phyloP scores from a whole-genome alignment of 192 early-diverging fungal species.

The Gonapodya prolifera region DNA sequence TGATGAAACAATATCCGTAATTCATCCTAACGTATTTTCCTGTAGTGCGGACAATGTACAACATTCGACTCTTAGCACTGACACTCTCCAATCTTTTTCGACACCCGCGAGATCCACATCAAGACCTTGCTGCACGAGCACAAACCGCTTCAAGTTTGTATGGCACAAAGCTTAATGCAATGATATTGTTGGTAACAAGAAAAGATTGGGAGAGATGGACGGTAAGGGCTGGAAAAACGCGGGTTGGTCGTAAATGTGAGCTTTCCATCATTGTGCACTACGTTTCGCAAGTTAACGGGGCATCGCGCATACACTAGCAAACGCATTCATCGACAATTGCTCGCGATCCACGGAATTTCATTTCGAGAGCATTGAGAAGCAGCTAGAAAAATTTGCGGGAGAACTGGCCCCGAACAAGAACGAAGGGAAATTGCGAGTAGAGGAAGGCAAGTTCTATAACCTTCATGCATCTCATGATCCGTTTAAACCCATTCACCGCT shows the following conservation, averaged over 20 bases:
- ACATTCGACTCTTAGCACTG: slow-evolving; percentile 41
- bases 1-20: no score
- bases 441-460: slow-evolving; percentile 38
- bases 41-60: slow-evolving; percentile 56
- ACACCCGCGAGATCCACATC: slow-evolving; percentile 19
- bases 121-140: slow-evolving; percentile 49
- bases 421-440: slow-evolving; percentile 12
- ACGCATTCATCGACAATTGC: slow-evolving; percentile 44
- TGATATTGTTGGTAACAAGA: slow-evolving; percentile 35
- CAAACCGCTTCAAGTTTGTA: slow-evolving; percentile 56
- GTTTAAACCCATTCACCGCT: no score
- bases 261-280: no score
- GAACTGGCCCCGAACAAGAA: slow-evolving; percentile 26
- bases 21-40: background rate
- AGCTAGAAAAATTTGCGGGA: slow-evolving; percentile 38
- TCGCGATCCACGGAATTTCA: slow-evolving; percentile 61
- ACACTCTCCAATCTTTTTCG: slow-evolving; percentile 32
- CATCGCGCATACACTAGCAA: background rate
- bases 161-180: slow-evolving; percentile 40
- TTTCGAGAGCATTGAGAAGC: slow-evolving; percentile 52
- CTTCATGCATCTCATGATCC: no score
- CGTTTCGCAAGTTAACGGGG: slow-evolving; percentile 33
- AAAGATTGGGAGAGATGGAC: slow-evolving; percentile 27
- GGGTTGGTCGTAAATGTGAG: slow-evolving; percentile 4
- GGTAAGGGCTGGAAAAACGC: slow-evolving; percentile 34